phyloP scores from a whole-genome alignment of 768 basidiomycete species.

The Solioccasus polychromus region DNA sequence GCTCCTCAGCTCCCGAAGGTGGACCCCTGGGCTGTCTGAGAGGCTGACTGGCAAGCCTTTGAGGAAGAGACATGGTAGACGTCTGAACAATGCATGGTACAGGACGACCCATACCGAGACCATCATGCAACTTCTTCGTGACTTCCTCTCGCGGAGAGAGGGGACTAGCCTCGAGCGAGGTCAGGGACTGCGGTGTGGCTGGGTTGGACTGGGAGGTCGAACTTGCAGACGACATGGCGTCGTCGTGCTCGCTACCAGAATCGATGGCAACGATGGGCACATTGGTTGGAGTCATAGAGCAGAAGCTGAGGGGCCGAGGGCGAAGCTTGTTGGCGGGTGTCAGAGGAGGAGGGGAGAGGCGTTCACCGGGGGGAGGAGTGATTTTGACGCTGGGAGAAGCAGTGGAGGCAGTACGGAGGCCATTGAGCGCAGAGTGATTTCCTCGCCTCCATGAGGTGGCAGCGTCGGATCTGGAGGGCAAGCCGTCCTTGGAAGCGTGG shows the following conservation, averaged over 20 bases:
- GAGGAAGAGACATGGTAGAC: slow-evolving; percentile 31
- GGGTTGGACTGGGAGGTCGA: slow-evolving; percentile 69
- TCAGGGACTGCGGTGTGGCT: slow-evolving; percentile 69
- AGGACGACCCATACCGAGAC: slow-evolving; percentile 79
- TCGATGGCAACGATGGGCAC: slow-evolving; percentile 56
- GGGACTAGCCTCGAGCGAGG: slow-evolving; percentile 49
- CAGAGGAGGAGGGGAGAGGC: slow-evolving; percentile 46
- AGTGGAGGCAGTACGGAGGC: slow-evolving; percentile 54
- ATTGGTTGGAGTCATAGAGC: slow-evolving; percentile 42
- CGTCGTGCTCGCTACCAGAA: slow-evolving; percentile 51
- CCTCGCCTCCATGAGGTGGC: slow-evolving; percentile 81
- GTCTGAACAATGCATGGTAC: slow-evolving; percentile 34
- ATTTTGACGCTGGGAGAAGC: slow-evolving; percentile 64
- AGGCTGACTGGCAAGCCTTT: slow-evolving; percentile 66
- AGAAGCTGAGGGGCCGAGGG: slow-evolving; percentile 68
- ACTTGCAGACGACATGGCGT: slow-evolving; percentile 55
- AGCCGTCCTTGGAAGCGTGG: slow-evolving; percentile 32
- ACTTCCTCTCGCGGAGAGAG: slow-evolving; percentile 87
- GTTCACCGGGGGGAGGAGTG: slow-evolving; percentile 68
- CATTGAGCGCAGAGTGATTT: slow-evolving; percentile 66
- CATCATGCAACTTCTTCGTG: slow-evolving; percentile 83
- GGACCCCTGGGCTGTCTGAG: slow-evolving; percentile 86
- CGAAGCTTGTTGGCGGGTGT: slow-evolving; percentile 41
- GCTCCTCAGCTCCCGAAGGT: slow-evolving; percentile 81
- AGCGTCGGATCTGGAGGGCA: slow-evolving; percentile 78